Base-by-base conservation (phyloP, 441 rosid species). In the Croton setiger region DNA sequence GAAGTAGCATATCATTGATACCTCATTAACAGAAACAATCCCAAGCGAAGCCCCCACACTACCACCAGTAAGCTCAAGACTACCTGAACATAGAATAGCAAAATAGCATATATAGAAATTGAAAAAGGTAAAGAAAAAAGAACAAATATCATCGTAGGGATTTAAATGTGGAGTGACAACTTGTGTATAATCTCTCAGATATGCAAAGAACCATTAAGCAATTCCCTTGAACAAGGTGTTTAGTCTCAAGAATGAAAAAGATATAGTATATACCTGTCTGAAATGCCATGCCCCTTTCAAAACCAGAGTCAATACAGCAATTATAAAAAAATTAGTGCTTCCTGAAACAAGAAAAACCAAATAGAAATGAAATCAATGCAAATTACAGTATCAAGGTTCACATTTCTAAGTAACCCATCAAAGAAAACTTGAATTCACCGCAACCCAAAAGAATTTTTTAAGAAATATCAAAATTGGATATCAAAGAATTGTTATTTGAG, bases 41-140 rank as follows among this genome's bases (percentile, higher is more conserved):
- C 91, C 59, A 94, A 82, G 66, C 97, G 96, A 82, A 94, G 84
- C 59, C 98, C 93, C 98, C 98, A 91, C 67, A 83, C 2, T 35
- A 87, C 81, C 4, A 87, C 93, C 55, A 94, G 89, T 58, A 69
- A 49, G 66, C 92, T 94, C 77, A 88, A 78, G 72, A 91, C 82
- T 2, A 89, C 77, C 98, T 94, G 92, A 36, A 72, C 52, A 53
- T 31, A 41, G 61, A 68, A 57, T 41, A 51, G 39, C 65, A 58
- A 54, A 69, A 58, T 63, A 51, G 72, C 51, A 58, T 57, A 62
- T 17, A 52, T 20, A 23, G 44, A 71, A 5, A 27, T 36, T 48
- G 33, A 23, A 64, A 20, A 65, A 37, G 63, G 20, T 33, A 71
- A 20, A 18, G 52, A 41, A 49, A 14, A 39, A 61, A 47, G 20